Evolutionary conservation across 108 stramenopile genomes (phyloP), one percentile per base, ranked within the genome.

Genomic region (Stephanodiscus minutulus): DNA sequence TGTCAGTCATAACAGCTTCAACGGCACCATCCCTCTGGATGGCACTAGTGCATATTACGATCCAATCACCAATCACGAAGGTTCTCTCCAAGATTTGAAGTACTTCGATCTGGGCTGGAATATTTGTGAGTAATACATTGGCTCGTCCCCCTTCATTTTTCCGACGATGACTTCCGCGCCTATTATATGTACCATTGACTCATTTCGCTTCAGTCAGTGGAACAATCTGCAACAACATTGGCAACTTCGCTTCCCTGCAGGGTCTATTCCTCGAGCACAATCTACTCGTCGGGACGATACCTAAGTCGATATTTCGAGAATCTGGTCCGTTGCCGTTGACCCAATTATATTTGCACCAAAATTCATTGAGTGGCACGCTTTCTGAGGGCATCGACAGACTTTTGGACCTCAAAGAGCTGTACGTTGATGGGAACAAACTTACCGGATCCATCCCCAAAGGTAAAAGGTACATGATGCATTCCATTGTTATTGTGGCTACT

Each of bases 361-460:
- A 82, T 67, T 49, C 60, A 46, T 68, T 85, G 28, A 76, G 76
- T 22, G 71, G 72, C 5, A 76, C 71, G 4, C 41, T 76, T 35
- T 59, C 36, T 21, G 64, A 48, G 24, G 76, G 71, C 47, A 52
- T 85, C 9, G 62, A 67, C 4, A 49, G 22, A 25, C 47, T 88
- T 48, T 53, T 73, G 24, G 61, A 69, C 17, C 64, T 90, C 2
- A 36, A 68, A 27, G 74, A 77, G 39, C 43, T 90, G 43, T 85
- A 56, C 55, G 58, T 90, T 56, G 84, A 84, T 37, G 85, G 83
- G 2, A 87, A 90, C 55, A 79, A 80, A 49, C 61, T 86, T 7
- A 84, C 87, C n/a, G 87, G 85, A 21, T 47, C 37, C 22, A 54
- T 81, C 24, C 66, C 75, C 25, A 44, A 52, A 12, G 39, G 39